phyloP scores from a whole-genome alignment of 495 filamentous ascomycete species.

The Penicillium longicatenatum region DNA sequence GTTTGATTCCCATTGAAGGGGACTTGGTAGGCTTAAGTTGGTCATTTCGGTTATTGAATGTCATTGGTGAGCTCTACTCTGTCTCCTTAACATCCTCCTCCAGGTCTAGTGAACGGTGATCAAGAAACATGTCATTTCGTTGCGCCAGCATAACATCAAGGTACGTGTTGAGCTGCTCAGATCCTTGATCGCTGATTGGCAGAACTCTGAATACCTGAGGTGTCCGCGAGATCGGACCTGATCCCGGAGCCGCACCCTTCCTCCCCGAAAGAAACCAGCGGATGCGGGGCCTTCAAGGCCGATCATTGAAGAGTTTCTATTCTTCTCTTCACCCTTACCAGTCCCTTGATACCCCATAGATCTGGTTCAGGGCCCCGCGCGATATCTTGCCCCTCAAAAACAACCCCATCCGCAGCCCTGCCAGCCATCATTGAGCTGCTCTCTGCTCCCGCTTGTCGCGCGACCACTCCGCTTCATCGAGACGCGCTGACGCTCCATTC shows the following conservation, averaged over 20 bases:
- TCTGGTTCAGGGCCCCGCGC: not conserved
- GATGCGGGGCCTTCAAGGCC: slow-evolving; percentile 32
- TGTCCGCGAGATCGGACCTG: slow-evolving; percentile 5
- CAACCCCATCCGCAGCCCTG: not conserved
- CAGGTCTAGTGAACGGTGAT: not conserved
- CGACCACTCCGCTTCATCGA: slow-evolving; percentile 14
- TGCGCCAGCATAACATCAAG: not conserved
- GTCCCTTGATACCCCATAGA: slow-evolving; percentile 3
- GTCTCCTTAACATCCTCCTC: not conserved
- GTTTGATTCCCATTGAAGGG: too few relatives aligned
- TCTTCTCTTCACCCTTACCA: slow-evolving; percentile 19
- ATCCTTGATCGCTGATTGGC: not conserved
- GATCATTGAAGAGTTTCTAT: slow-evolving; percentile 12
- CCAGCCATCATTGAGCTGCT: not conserved
- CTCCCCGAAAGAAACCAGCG: slow-evolving; percentile 37
- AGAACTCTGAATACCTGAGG: slow-evolving; percentile 13
- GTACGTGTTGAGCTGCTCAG: not conserved
- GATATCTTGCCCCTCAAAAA: not conserved
- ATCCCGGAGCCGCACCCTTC: slow-evolving; percentile 27
- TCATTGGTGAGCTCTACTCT: not conserved
- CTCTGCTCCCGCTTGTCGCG: slow-evolving; percentile 1
- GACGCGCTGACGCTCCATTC: slow-evolving; percentile 3
- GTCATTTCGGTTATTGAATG: too few relatives aligned
- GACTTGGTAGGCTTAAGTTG: too few relatives aligned
- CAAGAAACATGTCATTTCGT: not conserved